Evolutionary conservation across 75 land plant genomes (phyloP).

Genomic region (Cryptomeria japonica): DNA sequence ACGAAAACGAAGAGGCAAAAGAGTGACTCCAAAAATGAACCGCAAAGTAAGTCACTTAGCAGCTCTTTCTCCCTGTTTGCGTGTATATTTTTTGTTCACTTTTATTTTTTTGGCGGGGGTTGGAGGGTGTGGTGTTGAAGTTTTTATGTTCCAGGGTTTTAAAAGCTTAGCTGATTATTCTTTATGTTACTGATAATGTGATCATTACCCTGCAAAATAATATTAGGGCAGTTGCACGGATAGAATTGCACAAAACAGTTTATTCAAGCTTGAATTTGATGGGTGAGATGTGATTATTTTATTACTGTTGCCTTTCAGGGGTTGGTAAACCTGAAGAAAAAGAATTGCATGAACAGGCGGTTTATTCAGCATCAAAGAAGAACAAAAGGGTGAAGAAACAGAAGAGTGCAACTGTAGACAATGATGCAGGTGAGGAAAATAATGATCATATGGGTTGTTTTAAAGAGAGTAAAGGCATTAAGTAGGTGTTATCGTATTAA

Average conservation of each 20-base stretch:
- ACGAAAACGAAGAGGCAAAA: background rate
- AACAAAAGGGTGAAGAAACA: background rate
- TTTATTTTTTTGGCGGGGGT: background rate
- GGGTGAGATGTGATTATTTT: background rate
- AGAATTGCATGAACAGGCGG: too few relatives aligned
- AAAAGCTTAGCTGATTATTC: too few relatives aligned
- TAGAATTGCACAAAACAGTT: background rate
- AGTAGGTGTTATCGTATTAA: background rate
- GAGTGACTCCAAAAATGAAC: background rate
- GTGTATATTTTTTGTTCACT: background rate
- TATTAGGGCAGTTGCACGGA: background rate
- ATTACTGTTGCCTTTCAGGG: too few relatives aligned
- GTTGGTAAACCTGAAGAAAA: too few relatives aligned
- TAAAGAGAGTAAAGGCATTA: background rate
- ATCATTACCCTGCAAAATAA: background rate
- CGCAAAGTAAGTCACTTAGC: background rate
- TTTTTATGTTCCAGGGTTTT: too few relatives aligned
- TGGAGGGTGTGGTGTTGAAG: background rate
- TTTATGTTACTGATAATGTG: background rate
- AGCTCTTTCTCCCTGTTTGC: too few relatives aligned
- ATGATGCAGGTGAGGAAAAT: background rate
- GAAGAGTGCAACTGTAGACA: background rate
- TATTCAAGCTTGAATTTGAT: background rate
- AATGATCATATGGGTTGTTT: background rate
- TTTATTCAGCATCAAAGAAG: background rate